Percentiles rank a stretch among this genome's conserved stretches.
Evolutionary conservation across 148 eudicot species (phyloP).

Genomic region (Silene latifolia): DNA sequence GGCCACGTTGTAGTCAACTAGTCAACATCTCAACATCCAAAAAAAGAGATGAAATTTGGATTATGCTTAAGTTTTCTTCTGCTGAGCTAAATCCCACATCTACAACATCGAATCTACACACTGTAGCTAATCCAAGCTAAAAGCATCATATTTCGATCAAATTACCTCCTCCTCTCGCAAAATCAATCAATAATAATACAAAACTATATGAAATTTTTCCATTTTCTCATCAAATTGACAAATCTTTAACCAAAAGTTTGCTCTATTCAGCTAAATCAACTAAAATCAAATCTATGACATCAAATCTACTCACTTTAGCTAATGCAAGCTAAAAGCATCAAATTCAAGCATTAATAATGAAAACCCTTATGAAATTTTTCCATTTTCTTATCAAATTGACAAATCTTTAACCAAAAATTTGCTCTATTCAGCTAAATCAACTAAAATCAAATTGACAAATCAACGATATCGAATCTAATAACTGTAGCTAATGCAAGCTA

Average conservation of each 20-base stretch:
- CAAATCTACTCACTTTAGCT: background rate
- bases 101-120: background rate
- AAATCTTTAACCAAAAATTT: background rate
- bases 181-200: background rate
- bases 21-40: no score
- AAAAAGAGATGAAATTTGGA: background rate
- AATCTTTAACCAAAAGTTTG: background rate
- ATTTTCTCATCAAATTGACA: background rate
- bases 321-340: conserved; percentile 1
- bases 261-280: background rate
- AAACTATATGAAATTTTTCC: background rate
- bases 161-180: background rate
- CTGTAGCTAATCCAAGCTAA: background rate
- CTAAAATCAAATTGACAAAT: background rate
- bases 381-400: background rate
- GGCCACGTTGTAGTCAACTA: no score
- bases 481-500: no score
- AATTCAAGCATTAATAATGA: conserved; percentile 3
- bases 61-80: background rate
- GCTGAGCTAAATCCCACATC: conserved; percentile 4
- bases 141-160: background rate
- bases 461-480: no score
- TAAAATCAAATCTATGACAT: background rate
- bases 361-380: background rate
- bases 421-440: background rate